Evolutionary conservation across 2,329 filamentous ascomycete species (phyloP), one percentile per base, ranked within the genome.

Genomic region (Aspergillus latus): DNA sequence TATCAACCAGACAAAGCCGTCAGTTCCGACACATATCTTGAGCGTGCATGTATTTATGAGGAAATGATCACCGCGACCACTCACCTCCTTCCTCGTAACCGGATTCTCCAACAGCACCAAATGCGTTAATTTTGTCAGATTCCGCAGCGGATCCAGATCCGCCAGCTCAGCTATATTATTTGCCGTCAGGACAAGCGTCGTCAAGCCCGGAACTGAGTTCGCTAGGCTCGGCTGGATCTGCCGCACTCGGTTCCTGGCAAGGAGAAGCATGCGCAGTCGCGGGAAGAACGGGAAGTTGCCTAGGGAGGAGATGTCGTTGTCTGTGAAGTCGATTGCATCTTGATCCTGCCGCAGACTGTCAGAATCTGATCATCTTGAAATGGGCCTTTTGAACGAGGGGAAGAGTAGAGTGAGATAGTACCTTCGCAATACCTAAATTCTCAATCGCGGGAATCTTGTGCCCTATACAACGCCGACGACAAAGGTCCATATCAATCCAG

Each of bases 381-480:
- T 36, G 32, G 11, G 3, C 26, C 26, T n/a, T n/a, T 5, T 10
- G 21, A 32, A 13, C 3, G 1, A 15, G 5, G 4, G 21, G 5
- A 28, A 5, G 11, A 11, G 6, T n/a, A 15, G 13, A 40, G 26
- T 5, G 10, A n/a, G 36, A 5, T n/a, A 85, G 72, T 79, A 96
- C 91, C 71, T 90, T 90, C 67, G 94, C 93, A 72, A 92, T 90
- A 81, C 94, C 94, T 78, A 99, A 78, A 77, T 99, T 99, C 82
- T 99, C 94, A 80, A 99, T 96, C 59, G 88, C 85, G 69, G 93
- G 91, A 75, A 99, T 97, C 80, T 95, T 92, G 80, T 97, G 92
- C 80, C 94, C 94, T 99, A 85, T 81, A 86, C 64, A 62, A 66
- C 59, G 54, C 61, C 64, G 71, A 69, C 49, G 58, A 69, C 76